phyloP scores from a whole-genome alignment of 805 yeast species.

The Spathaspora boniae region DNA sequence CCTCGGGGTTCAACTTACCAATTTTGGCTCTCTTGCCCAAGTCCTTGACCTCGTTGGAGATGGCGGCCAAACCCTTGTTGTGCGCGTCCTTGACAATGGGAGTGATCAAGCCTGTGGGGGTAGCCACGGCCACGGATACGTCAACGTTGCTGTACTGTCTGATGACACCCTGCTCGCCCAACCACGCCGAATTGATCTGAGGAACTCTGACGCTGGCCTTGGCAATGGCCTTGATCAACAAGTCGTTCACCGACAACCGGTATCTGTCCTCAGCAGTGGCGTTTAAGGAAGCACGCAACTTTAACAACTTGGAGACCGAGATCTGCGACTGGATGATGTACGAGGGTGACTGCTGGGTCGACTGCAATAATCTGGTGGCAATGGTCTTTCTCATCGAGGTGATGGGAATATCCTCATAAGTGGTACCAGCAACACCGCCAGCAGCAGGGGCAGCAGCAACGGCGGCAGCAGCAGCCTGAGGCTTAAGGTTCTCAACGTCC shows the following conservation, averaged over 20 bases:
- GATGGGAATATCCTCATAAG: constrained; percentile 80
- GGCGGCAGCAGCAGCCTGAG: constrained; percentile 38
- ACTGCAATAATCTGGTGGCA: constrained; percentile 81
- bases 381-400: constrained; percentile 92
- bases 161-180: constrained; percentile 82
- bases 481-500: constrained; percentile 76
- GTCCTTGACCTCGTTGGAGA: constrained; percentile 83
- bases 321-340: constrained; percentile 87
- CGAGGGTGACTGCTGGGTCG: constrained; percentile 85
- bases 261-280: constrained; percentile 80
- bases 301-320: constrained; percentile 84
- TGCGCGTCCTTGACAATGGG: constrained; percentile 92
- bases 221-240: constrained; percentile 91
- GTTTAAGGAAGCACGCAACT: constrained; percentile 87
- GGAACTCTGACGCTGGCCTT: constrained; percentile 89
- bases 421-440: constrained; percentile 50
- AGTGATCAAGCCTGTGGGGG: constrained; percentile 95
- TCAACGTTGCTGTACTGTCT: constrained; percentile 91
- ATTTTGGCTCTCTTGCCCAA: constrained; percentile 95
- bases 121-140: constrained; percentile 97
- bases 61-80: constrained; percentile 76
- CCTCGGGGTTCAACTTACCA: constrained; percentile 90
- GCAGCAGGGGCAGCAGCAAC: constrained; percentile 41
- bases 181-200: constrained; percentile 90
- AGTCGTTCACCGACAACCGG: constrained; percentile 90